A percentile compares a stretch with the other conserved stretches of the same genome.
phyloP scores from a whole-genome alignment of 805 yeast genomes.

The Starmerella cellae region DNA sequence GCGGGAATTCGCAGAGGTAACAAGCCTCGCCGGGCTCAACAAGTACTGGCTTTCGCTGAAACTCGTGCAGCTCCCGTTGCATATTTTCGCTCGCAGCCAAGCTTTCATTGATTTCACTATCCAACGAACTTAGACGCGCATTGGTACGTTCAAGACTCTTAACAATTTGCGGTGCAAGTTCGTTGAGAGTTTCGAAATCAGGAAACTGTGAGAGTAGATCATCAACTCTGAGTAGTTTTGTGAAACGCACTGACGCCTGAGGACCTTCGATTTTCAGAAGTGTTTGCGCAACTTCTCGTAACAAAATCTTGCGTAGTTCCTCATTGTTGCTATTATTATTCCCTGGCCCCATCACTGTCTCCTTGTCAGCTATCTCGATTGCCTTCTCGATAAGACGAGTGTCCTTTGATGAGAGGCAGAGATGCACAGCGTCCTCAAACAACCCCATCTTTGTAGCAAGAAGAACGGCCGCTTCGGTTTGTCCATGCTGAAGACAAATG shows the following conservation, averaged over 20 bases:
- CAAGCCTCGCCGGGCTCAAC: constrained; percentile 81
- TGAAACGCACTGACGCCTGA: constrained; percentile 22
- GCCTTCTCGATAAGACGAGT: constrained; percentile 45
- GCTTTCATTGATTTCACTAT: constrained; percentile 65
- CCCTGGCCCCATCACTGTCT: constrained; percentile 3
- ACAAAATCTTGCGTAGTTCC: constrained; percentile 49
- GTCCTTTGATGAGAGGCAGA: constrained; percentile 45
- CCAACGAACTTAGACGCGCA: constrained; percentile 46
- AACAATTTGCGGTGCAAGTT: constrained; percentile 72
- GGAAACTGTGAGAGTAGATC: constrained; percentile 79
- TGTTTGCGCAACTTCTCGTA: constrained; percentile 52
- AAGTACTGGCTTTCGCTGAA: constrained; percentile 42
- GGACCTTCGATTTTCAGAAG: constrained; percentile 25
- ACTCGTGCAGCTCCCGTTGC: constrained; percentile 42
- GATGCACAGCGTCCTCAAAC: constrained; percentile 65
- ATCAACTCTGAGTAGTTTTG: constrained; percentile 40
- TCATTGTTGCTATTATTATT: constrained; percentile 33
- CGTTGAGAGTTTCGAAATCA: constrained; percentile 65
- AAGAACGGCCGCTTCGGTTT: constrained; percentile 52
- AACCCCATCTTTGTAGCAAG: constrained; percentile 56
- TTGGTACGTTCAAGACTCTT: constrained; percentile 66
- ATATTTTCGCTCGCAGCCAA: constrained; percentile 46
- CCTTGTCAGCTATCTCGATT: constrained; percentile 41
- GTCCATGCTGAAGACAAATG: constrained; percentile 48
- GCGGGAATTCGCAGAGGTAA: constrained; percentile 50